Base-by-base conservation (phyloP, 2,329 filamentous ascomycete genomes). In the Emergomyces pasteurianus region DNA sequence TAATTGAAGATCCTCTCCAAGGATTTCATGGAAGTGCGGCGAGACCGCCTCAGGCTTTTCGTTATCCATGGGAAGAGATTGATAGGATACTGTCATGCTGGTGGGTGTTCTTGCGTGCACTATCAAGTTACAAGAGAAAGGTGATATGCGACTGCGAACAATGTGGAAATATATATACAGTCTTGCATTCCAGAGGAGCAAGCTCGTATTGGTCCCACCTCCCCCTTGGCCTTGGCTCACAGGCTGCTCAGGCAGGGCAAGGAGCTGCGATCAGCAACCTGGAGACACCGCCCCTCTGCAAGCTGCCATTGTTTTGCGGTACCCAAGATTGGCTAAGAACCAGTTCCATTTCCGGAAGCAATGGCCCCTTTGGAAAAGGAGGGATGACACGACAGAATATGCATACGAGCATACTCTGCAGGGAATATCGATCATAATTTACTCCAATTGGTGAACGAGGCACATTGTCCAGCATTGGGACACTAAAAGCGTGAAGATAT, bases 21-120 rank as follows among this genome's bases (percentile, higher is more conserved):
- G 42, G 49, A 58, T 63, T 56, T 63, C 63, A 34, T 43, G 60
- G 40, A 64, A 63, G 12, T 59, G 61, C 26, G 60, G 60, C 28
- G 58, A 43, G 34, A 59, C 58, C 23, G 23, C 47, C 21, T 59
- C 58, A 34, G 58, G 58, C 36, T 59, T 59, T 34, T 54, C 58
- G 58, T 54, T 36, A 28, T 59, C 58, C 58, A 59, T 59, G 1
- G 40, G 26, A 46, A 57, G 16, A n/a, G 55, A 57, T 43, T 57
- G 40, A 46, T 57, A 57, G 0, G 40, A 43, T 46, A 21, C 40
- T 31, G 55, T 14, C 55, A 57, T 57, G 3, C 38, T 57, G 21
- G 21, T 56, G 40, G 16, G 21, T 46, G 18, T 34, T 46, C 16
- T 34, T 57, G 40, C 55, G 16, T 34, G 23, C 38, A 31, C 38